Evolutionary conservation across 2,329 filamentous ascomycete genomes (phyloP), one percentile per base, ranked within the genome.

Genomic region (Chrysoporthe austroafricana): DNA sequence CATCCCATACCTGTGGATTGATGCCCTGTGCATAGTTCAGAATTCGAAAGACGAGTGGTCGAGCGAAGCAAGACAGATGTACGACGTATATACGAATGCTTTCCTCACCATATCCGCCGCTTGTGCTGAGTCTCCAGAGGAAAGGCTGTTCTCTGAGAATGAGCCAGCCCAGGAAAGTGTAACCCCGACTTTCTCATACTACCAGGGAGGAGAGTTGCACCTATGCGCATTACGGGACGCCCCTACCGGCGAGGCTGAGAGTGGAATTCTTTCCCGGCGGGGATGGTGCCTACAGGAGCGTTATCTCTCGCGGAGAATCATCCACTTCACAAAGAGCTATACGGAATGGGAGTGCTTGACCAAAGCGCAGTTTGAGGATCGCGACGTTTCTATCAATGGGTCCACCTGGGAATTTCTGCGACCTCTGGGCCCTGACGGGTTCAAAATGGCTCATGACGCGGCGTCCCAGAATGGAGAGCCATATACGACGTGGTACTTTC

Each of bases 341-440:
- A 61, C 59, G 13, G 21, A 61, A 16, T 61, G 59, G 57, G 42
- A 61, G 26, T 61, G 59, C 59, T 18, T 46, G 59, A 61, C 59
- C 21, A 61, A 39, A 14, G 18, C 26, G 16, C 59, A 61, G 43
- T 34, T 11, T 5, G 59, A 61, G 26, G 7, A 61, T 7, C n/a
- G 59, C 48, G 42, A 48, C 21, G 14, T 48, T 14, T 46, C 43
- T 34, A 1, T 2, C 4, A 44, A 16, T 26, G 26, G 42, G 21
- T n/a, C 57, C n/a, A 4, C 26, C 39, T 46, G 59, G 59, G 59
- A 61, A 5, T 4, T 32, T 14, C 26, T 61, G 59, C 42, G 59
- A 5, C 59, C 59, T 9, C 26, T 61, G 16, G 59, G 59, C 2
- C 59, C 39, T 5, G 43, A 11, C 7, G 59, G 59, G 16, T 46